phyloP scores from a whole-genome alignment of 306 rosid genomes.

The Acacia crassicarpa region DNA sequence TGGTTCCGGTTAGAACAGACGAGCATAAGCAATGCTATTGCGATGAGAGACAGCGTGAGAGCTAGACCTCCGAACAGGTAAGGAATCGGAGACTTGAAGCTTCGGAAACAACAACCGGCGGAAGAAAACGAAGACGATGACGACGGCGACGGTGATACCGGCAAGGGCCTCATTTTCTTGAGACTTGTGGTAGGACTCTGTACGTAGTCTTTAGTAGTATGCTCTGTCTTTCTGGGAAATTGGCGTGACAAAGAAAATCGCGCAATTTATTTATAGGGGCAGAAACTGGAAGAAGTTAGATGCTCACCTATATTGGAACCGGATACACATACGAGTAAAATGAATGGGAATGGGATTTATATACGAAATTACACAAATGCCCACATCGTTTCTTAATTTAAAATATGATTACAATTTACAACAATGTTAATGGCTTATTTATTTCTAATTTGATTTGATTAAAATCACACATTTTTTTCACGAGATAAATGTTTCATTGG shows the following conservation, averaged over 20 bases:
- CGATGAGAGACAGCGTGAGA: conserved; percentile 48
- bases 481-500: no score
- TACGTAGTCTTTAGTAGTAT: no score
- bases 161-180: conserved; percentile 40
- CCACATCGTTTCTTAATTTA: background rate
- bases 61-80: conserved; percentile 70
- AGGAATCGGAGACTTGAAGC: conserved; percentile 66
- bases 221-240: no score
- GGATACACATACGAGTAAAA: no score
- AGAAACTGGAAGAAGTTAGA: no score
- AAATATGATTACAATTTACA: no score
- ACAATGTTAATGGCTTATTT: no score
- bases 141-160: background rate
- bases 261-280: no score
- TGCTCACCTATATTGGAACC: no score
- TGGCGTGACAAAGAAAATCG: no score
- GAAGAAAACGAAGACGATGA: background rate
- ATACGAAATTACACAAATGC: background rate
- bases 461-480: no score
- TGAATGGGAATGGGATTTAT: background rate
- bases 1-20: conserved; percentile 49
- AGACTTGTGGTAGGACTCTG: background rate
- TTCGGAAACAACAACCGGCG: conserved; percentile 30
- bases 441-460: no score
- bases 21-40: conserved; percentile 49